phyloP scores from a whole-genome alignment of 345 rosid genomes.

The Psidium friedrichsthalianum region DNA sequence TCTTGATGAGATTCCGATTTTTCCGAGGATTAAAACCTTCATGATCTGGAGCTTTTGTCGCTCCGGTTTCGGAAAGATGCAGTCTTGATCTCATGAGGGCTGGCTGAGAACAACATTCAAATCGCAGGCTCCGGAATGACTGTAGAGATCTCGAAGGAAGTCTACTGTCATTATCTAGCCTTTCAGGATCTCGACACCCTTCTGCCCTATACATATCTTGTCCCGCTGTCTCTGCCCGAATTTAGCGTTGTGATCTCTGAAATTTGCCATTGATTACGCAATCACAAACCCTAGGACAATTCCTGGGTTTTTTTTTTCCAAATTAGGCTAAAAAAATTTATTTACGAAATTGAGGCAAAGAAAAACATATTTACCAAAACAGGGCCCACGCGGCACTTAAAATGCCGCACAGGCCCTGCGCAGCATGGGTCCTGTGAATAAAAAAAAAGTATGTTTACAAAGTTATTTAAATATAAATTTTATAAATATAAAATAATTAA shows the following conservation, averaged over 20 bases:
- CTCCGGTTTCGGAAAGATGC: neutral
- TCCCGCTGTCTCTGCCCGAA: neutral
- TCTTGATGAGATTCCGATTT: neutral
- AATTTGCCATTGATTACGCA: neutral
- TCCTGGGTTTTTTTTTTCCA: neutral
- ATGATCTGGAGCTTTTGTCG: neutral
- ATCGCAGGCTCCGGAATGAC: neutral
- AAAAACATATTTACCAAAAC: too few relatives aligned
- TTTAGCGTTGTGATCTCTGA: neutral
- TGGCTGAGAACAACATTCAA: neutral
- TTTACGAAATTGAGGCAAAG: too few relatives aligned
- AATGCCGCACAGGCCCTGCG: too few relatives aligned
- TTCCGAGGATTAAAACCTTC: neutral
- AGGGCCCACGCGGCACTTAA: too few relatives aligned
- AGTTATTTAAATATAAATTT: too few relatives aligned
- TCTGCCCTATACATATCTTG: neutral
- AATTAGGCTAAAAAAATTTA: too few relatives aligned
- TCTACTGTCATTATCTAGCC: neutral
- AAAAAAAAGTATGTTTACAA: too few relatives aligned
- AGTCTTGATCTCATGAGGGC: neutral
- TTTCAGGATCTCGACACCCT: neutral
- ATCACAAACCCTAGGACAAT: neutral
- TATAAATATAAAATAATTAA: too few relatives aligned
- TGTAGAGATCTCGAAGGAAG: neutral
- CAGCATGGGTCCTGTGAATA: too few relatives aligned